A percentile compares a stretch with the other conserved stretches of the same genome.
These are phyloP conservation scores for Botryotinia calthae DNA, from an alignment of 2,329 filamentous ascomycete genomes.

Conservation along the genomic window DNA sequence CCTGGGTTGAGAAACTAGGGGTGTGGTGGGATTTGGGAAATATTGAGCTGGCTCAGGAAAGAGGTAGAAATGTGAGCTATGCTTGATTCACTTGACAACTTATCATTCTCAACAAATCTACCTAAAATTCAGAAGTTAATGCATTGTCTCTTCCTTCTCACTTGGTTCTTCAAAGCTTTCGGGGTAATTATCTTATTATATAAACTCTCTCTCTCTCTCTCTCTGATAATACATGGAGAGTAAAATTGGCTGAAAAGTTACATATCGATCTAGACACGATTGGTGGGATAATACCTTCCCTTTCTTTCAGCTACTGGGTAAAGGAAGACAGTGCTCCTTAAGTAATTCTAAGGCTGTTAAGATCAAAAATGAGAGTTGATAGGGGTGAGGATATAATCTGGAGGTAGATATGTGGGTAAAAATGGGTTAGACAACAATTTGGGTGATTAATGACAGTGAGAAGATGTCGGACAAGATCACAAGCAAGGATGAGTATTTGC, in stretches of 20 bases:
- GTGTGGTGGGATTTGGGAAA: too few species aligned
- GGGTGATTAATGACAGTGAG: not conserved
- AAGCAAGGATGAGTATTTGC: not conserved
- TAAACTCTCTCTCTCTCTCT: not conserved
- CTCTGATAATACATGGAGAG: not conserved
- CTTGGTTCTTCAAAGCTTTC: fast-evolving
- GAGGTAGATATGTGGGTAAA: not conserved
- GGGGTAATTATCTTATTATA: not conserved
- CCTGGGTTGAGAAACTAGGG: too few species aligned
- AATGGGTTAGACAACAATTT: not conserved
- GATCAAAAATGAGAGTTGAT: not conserved
- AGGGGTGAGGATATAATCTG: not conserved
- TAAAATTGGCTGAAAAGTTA: not conserved
- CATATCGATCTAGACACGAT: too few species aligned
- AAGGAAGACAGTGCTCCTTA: not conserved
- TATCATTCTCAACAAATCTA: not conserved
- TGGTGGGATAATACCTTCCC: not conserved
- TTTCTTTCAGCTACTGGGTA: not conserved
- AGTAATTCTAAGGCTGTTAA: fast-evolving
- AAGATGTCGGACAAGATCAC: not conserved
- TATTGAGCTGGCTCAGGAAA: not conserved
- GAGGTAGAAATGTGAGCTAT: too few species aligned
- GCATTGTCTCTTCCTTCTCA: not conserved
- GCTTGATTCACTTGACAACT: not conserved
- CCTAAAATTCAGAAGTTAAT: not conserved